A percentile compares a stretch with the other conserved stretches of the same genome.
Conservation (phyloP, 768 basidiomycete species). For the Cubamyces sp. region DNA sequence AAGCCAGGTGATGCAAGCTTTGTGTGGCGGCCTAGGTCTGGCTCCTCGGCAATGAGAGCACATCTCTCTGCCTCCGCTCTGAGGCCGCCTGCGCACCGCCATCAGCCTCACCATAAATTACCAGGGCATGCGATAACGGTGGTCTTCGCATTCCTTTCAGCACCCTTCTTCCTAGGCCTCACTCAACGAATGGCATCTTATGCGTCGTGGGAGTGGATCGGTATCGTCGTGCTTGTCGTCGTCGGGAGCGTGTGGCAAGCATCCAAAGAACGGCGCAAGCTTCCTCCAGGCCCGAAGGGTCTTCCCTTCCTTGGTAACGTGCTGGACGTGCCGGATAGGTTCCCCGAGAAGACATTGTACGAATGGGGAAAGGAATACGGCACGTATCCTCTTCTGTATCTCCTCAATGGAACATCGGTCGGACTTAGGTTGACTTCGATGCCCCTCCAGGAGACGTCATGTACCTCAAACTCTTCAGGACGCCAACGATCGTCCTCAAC, state of each 20-base stretch:
- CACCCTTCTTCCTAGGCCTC: too few relatives aligned
- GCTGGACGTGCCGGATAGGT: background rate
- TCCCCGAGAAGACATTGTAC: background rate
- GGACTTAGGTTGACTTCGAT: background rate
- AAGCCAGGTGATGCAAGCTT: too few relatives aligned
- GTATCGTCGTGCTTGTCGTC: background rate
- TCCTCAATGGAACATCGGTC: too few relatives aligned
- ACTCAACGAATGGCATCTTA: too few relatives aligned
- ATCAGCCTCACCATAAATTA: too few relatives aligned
- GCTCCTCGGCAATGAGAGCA: too few relatives aligned
- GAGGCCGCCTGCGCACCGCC: too few relatives aligned
- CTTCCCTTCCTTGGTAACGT: constrained; percentile 14
- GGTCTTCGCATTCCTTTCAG: too few relatives aligned
- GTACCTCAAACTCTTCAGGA: constrained; percentile 22
- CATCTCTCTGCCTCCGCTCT: too few relatives aligned
- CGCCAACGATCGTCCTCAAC: constrained; percentile 32
- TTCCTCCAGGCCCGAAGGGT: constrained; percentile 9
- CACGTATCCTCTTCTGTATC: background rate
- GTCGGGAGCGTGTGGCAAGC: background rate
- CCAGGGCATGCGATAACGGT: too few relatives aligned
- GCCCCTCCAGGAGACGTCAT: constrained; percentile 21
- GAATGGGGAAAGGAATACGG: constrained; percentile 5
- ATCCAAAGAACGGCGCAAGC: background rate
- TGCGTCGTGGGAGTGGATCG: constrained; percentile 12
- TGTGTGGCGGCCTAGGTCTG: too few relatives aligned